These are phyloP conservation scores for Penicillium silybi DNA, from an alignment of 495 filamentous ascomycete species.

Conservation along the genomic window DNA sequence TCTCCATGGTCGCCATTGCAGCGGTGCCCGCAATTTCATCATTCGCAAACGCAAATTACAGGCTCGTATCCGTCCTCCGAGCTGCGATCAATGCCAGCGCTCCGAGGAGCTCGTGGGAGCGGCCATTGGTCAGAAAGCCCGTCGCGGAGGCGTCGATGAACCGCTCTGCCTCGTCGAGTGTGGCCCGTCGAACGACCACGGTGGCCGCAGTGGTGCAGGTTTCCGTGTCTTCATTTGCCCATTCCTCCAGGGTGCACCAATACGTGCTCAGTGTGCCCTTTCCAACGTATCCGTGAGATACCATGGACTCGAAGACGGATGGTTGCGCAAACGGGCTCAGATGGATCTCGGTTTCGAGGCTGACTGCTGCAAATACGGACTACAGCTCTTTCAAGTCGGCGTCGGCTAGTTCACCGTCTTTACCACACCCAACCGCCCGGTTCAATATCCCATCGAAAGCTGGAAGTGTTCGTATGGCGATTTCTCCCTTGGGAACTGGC, in stretches of 20 bases:
- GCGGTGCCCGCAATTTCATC: slow-evolving; percentile 8
- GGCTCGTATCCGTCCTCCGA: slow-evolving; percentile 1
- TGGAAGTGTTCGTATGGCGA: slow-evolving; percentile 10
- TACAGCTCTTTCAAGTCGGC: slow-evolving; percentile 6
- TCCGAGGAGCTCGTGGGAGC: slow-evolving; percentile 5
- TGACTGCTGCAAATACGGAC: slow-evolving; percentile 1
- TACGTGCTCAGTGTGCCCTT: slow-evolving; percentile 6
- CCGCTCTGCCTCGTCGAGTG: slow-evolving; percentile 1
- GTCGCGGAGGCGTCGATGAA: slow-evolving; percentile 10
- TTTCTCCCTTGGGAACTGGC: background rate
- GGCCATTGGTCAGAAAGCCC: slow-evolving; percentile 12
- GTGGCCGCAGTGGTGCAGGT: background rate
- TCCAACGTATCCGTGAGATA: slow-evolving; percentile 5
- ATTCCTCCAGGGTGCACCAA: slow-evolving; percentile 1
- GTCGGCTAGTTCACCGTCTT: background rate
- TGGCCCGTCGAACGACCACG: background rate
- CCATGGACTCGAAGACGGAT: background rate
- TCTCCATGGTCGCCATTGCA: slow-evolving; percentile 10
- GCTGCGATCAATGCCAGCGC: slow-evolving; percentile 11
- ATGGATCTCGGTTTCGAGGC: slow-evolving; percentile 11
- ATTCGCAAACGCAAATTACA: slow-evolving; percentile 8
- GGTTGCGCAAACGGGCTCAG: slow-evolving; percentile 8
- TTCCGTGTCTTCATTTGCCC: background rate
- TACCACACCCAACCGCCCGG: slow-evolving; percentile 13
- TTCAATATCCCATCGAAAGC: slow-evolving; percentile 13